These are phyloP conservation scores for Acanthamoeba quina DNA, from an alignment of 208 protist species.

Conservation along the genomic window DNA sequence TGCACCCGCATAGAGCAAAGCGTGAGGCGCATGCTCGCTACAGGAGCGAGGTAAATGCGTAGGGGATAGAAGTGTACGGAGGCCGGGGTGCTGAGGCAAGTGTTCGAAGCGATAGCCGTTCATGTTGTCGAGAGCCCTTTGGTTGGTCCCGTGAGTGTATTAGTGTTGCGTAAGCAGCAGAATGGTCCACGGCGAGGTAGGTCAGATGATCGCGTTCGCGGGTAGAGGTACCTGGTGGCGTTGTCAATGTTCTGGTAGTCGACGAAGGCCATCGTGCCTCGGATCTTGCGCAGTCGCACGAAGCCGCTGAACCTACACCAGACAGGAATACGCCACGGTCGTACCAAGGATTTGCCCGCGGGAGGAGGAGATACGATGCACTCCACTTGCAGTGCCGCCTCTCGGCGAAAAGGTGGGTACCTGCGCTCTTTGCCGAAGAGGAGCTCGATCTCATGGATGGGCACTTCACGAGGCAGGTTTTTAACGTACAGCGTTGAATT, in stretches of 20 bases:
- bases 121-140: neutral
- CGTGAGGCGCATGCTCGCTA: neutral
- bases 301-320: conserved; percentile 38
- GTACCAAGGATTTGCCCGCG: neutral
- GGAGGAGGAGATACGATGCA: neutral
- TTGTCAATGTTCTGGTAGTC: conserved; percentile 47
- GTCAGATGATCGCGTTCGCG: neutral
- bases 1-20: neutral
- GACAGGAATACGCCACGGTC: neutral
- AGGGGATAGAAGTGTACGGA: neutral
- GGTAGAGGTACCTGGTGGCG: neutral
- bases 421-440: conserved; percentile 47
- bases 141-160: neutral
- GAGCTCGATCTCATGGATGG: conserved; percentile 9
- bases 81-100: neutral
- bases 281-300: conserved; percentile 24
- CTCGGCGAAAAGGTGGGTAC: neutral
- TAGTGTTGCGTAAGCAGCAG: neutral
- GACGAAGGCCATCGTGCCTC: conserved; percentile 46
- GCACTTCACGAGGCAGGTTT: conserved; percentile 7
- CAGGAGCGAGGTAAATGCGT: neutral
- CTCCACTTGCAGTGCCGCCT: neutral
- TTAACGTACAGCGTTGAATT: conserved; percentile 39
- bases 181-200: too few relatives aligned
- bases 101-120: conserved; percentile 38